phyloP scores from a whole-genome alignment of 2,329 filamentous ascomycete species.

The Penicillium sp. region DNA sequence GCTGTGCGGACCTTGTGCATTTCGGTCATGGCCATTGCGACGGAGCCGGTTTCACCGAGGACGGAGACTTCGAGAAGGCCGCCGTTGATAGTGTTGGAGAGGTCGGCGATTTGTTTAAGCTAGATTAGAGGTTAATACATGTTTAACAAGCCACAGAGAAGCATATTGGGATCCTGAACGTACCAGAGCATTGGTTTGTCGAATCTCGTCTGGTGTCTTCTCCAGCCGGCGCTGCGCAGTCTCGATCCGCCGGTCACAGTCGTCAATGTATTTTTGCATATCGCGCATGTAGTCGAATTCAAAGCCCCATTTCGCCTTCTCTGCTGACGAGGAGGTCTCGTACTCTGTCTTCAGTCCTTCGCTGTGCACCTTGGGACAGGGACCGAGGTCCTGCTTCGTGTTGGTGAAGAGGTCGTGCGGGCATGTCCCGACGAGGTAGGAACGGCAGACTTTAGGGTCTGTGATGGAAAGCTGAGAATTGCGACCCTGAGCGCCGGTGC shows the following conservation, averaged over 20 bases:
- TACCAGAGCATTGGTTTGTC: constrained; percentile 82
- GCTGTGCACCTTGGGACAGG: constrained; percentile 80
- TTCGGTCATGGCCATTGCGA: constrained; percentile 78
- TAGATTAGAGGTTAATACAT: constrained; percentile 20
- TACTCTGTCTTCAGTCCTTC: constrained; percentile 88
- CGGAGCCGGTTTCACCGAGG: constrained; percentile 73
- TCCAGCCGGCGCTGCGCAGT: constrained; percentile 82
- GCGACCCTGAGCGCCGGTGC: constrained; percentile 65
- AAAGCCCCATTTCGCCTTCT: constrained; percentile 77
- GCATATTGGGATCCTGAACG: constrained; percentile 9
- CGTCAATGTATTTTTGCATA: constrained; percentile 92
- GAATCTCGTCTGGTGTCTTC: constrained; percentile 96
- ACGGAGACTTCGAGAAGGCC: constrained; percentile 82
- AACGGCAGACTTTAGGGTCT: constrained; percentile 90
- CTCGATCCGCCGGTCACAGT: constrained; percentile 92
- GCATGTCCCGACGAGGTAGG: constrained; percentile 87
- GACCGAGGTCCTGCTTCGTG: constrained; percentile 93
- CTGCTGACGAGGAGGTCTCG: constrained; percentile 63
- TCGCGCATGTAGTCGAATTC: constrained; percentile 96
- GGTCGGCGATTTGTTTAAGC: constrained; percentile 79
- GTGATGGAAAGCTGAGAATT: constrained; percentile 79
- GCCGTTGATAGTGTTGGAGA: constrained; percentile 70
- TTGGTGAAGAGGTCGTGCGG: constrained; percentile 99
- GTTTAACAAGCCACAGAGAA: no score
- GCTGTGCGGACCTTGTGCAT: constrained; percentile 79